Conservation (phyloP, 345 rosid species). For the Ricinus communis region DNA sequence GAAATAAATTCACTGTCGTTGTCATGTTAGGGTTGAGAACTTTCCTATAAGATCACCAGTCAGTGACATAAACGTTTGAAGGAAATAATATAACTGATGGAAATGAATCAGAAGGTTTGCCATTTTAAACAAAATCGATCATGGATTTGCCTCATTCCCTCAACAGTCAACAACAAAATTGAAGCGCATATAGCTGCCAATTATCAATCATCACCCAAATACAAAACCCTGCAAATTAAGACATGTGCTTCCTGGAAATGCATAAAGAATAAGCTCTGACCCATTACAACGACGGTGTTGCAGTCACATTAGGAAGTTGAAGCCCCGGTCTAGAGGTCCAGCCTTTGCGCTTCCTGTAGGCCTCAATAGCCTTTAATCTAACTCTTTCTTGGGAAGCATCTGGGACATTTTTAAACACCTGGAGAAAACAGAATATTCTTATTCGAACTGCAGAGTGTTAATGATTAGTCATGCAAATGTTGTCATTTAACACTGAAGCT, state of each 20-base stretch:
- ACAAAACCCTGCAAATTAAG: background rate
- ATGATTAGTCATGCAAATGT: background rate
- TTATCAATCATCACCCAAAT: background rate
- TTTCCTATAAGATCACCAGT: too few species aligned
- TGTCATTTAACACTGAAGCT: background rate
- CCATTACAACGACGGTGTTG: conserved; percentile 19
- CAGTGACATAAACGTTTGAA: too few species aligned
- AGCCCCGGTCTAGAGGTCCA: conserved; percentile 76
- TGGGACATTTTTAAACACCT: conserved; percentile 46
- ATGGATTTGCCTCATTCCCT: background rate
- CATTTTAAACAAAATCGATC: background rate
- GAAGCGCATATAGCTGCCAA: conserved; percentile 2
- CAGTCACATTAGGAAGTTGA: conserved; percentile 39
- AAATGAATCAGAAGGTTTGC: background rate
- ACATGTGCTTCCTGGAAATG: background rate
- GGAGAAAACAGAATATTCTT: conserved; percentile 19
- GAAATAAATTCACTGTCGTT: too few species aligned
- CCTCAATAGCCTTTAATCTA: conserved; percentile 71
- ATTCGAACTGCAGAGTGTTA: background rate
- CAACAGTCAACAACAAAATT: background rate
- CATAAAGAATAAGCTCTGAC: background rate
- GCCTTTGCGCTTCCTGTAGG: conserved; percentile 67
- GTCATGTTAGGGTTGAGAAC: too few species aligned
- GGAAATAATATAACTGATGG: too few species aligned
- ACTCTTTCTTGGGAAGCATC: conserved; percentile 70